Conservation (phyloP, 2,329 filamentous ascomycete species). For the Metarhizium humberi region DNA sequence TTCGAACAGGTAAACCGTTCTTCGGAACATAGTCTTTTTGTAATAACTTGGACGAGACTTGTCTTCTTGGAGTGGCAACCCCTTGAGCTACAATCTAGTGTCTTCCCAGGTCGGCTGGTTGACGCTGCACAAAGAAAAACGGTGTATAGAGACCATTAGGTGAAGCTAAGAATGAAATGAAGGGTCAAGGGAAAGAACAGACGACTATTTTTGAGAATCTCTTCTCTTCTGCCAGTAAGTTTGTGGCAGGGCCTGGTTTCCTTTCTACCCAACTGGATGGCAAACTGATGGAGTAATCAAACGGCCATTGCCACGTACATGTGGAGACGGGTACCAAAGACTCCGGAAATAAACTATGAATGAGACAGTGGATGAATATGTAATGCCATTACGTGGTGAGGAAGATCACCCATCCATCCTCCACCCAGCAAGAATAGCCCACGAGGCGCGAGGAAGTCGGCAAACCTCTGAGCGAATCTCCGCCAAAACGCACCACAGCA, state of each 20-base stretch:
- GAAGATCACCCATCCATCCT: background rate
- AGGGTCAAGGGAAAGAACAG: background rate
- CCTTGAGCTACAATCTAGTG: constrained; percentile 8
- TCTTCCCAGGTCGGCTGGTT: background rate
- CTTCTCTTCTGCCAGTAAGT: no score
- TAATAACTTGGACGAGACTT: constrained; percentile 34
- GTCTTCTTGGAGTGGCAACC: constrained; percentile 25
- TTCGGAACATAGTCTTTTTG: constrained; percentile 41
- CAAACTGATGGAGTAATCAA: background rate
- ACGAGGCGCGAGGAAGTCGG: background rate
- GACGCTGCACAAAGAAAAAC: no score
- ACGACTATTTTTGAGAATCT: background rate
- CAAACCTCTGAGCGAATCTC: background rate
- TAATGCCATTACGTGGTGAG: no score
- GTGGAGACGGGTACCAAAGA: background rate
- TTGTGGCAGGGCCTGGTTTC: background rate
- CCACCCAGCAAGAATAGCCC: background rate
- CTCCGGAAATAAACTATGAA: no score
- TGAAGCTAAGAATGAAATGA: no score
- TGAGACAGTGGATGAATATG: no score
- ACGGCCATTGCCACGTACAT: background rate
- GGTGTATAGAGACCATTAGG: no score
- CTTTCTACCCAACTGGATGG: background rate
- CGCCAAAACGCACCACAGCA: background rate
- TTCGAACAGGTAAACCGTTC: constrained; percentile 41